These are phyloP conservation scores for Lagenidium giganteum DNA, from an alignment of 352 stramenopile genomes.

Conservation along the genomic window DNA sequence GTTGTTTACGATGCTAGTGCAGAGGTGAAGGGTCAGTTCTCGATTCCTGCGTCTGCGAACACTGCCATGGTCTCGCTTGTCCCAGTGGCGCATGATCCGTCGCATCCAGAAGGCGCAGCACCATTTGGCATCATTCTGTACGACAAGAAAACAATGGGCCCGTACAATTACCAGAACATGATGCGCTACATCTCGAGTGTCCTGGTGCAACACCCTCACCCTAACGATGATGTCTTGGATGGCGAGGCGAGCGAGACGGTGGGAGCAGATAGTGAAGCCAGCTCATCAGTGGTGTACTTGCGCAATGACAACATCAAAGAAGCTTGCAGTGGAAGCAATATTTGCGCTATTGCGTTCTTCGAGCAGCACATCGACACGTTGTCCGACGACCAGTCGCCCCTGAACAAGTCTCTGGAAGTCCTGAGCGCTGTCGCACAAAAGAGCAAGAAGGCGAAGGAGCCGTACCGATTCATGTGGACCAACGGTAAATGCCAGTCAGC, in stretches of 20 bases:
- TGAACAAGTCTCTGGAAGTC: conserved; percentile 34
- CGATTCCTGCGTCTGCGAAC: conserved; percentile 27
- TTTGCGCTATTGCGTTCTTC: conserved; percentile 79
- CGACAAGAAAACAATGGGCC: conserved; percentile 61
- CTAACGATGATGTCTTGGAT: conserved; percentile 14
- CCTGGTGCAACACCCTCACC: conserved; percentile 59
- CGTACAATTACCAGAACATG: conserved; percentile 61
- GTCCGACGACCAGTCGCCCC: conserved; percentile 25
- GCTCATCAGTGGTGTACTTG: conserved; percentile 41
- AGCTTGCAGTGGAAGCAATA: conserved; percentile 50
- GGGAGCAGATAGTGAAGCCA: conserved; percentile 17
- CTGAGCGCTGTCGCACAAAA: conserved; percentile 36
- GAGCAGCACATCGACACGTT: conserved; percentile 51
- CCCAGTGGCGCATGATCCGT: conserved; percentile 21
- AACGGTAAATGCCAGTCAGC: conserved; percentile 71
- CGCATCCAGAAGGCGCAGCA: conserved; percentile 16
- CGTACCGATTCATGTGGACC: conserved; percentile 72
- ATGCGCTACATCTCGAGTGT: conserved; percentile 66
- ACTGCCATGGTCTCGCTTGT: conserved; percentile 44
- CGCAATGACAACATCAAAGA: conserved; percentile 41
- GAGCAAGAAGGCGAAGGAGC: conserved; percentile 45
- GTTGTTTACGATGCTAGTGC: conserved; percentile 47
- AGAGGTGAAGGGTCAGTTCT: conserved; percentile 62
- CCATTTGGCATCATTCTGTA: conserved; percentile 64
- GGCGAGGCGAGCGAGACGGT: conserved; percentile 20